Base-by-base conservation (phyloP, 2,329 filamentous ascomycete species). In the Aspergillus fumigatiaffinis region DNA sequence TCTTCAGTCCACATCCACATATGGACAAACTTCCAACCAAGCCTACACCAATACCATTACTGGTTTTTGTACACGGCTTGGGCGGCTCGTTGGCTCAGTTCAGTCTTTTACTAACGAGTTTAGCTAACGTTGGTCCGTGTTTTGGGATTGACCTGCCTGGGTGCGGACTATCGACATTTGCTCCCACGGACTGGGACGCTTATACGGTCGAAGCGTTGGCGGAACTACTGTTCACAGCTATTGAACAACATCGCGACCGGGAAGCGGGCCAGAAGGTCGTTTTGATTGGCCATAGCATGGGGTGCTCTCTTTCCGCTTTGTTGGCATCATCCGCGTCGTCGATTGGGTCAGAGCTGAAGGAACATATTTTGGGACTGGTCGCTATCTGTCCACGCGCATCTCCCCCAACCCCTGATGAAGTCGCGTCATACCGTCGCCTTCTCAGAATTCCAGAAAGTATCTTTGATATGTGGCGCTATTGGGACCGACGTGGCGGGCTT, bases 1-100 rank as follows among this genome's bases (percentile, higher is more conserved):
- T 97, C 73, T 92, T 89, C 75, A 85, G 88, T 56, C 84, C 85
- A 54, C 94, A 97, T 74, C 84, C 87, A 21, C 91, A 97, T 68
- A 86, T 87, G n/a, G 84, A 87, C 58, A 90, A 94, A 71, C 81
- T 97, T 3, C 91, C 91, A 2, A 82, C 80, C 46, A 81, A 86
- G 60, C 90, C 91, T 1, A 82, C 84, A 0, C 87, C 90, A 0
- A 76, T 97, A 10, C 94, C 94, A 1, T 77, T 99, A 9, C 78
- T 97, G 3, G 92, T 97, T 47, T 96, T 95, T 70, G 81, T 97
- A 56, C 94, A 97, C 69, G 94, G 94, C 1, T 82, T 97, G 9
- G 94, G 93, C n/a, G 94, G 94, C 51, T 96, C 91, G 0, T 83
- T 92, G 25, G 88, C 91, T 10, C 94, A 97, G 69, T 97, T 97